Conservation (phyloP, 2,329 filamentous ascomycete genomes). For the Fusarium setosum region DNA sequence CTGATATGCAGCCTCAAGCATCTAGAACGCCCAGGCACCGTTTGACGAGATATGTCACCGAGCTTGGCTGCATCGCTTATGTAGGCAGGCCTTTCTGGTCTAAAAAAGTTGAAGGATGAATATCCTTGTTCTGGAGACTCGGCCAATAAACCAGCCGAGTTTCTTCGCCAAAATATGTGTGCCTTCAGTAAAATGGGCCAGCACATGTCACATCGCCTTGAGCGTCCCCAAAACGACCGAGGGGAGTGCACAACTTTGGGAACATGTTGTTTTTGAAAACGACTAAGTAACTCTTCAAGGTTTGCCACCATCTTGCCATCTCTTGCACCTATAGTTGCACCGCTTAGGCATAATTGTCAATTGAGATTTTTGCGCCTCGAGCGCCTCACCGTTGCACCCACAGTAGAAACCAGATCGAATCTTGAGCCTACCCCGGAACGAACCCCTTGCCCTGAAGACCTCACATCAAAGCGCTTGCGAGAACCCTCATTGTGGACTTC, state of each 20-base stretch:
- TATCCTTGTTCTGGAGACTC: background rate
- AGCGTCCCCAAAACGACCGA: background rate
- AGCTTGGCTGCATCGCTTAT: constrained; percentile 2
- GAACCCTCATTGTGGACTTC: constrained; percentile 7
- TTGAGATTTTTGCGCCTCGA: constrained; percentile 36
- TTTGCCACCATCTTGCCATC: constrained; percentile 23
- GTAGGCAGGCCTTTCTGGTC: background rate
- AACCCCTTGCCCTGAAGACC: constrained; percentile 1
- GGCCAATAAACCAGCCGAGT: background rate
- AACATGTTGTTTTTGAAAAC: constrained; percentile 31
- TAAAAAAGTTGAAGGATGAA: background rate
- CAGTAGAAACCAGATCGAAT: background rate
- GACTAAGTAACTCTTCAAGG: constrained; percentile 32
- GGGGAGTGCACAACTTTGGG: constrained; percentile 7
- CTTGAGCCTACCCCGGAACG: constrained; percentile 6
- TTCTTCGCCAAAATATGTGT: background rate
- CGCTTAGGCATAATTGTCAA: constrained; percentile 39
- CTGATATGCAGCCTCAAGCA: background rate
- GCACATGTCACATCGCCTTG: background rate
- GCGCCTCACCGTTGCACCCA: constrained; percentile 31
- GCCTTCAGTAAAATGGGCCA: background rate
- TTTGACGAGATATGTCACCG: background rate
- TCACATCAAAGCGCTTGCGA: background rate
- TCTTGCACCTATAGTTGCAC: constrained; percentile 31
- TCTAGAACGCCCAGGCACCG: constrained; percentile 5